Base-by-base conservation (phyloP, 352 stramenopile genomes). In the Phytophthora fragariae region DNA sequence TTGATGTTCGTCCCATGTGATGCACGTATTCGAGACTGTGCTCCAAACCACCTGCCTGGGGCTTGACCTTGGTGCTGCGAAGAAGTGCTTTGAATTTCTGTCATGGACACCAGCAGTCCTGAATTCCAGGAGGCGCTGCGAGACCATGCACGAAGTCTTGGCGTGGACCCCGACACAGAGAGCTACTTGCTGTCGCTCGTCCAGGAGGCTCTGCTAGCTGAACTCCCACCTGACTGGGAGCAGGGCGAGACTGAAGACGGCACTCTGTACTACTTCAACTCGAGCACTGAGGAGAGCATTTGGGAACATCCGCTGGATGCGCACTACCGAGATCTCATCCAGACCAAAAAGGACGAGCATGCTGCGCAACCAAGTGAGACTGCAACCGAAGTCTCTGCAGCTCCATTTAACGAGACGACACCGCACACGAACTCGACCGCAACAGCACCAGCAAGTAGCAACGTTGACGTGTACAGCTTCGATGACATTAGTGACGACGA, bases 231-330 rank as follows among this genome's bases (percentile, higher is more conserved):
- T 15, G 76, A 79, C 57, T 91, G 84, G 82, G 84, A 91, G 49
- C 84, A 91, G 60, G 84, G 83, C 33, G 80, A 88, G 72, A 90
- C 81, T 17, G 84, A 91, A 57, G 82, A 91, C 50, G 84, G 82
- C 46, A 90, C 82, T 57, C 81, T 86, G n/a, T 91, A 91, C 63
- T 89, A 89, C 66, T 91, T 89, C 63, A 87, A 91, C 59, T 65
- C 78, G 14, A 79, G 62, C 39, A 88, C 82, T 0, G 82, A 87
- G 21, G 76, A 91, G 61, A 91, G 84, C 50, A 85, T 89, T 29
- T 91, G 84, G 84, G 84, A 91, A 31, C 84, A 91, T 35, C 84
- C 84, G 27, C 62, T 91, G 17, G 84, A 89, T 50, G 79, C 61
- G 39, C 78, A 90, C 35, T 91, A 91, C 65, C 83, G 80, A 52